Evolutionary conservation across 1,139 yeast genomes (phyloP).

Genomic region (Meyerozyma sp.): DNA sequence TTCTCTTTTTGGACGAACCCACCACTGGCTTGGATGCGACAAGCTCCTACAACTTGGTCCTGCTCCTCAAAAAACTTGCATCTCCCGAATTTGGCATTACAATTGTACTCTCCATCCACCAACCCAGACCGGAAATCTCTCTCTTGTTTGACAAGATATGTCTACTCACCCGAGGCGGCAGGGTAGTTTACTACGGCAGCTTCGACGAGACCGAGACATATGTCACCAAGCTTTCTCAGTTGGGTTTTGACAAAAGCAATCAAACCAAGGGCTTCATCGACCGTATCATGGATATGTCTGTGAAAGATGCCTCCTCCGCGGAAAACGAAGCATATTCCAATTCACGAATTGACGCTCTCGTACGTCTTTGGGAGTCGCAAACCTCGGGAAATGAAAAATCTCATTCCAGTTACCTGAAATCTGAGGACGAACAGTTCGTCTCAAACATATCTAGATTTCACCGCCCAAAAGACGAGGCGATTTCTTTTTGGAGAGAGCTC

Average conservation of each 20-base stretch:
- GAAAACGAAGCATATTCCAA: constrained; percentile 39
- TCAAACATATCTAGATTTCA: constrained; percentile 20
- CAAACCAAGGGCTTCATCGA: constrained; percentile 44
- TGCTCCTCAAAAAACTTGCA: constrained; percentile 51
- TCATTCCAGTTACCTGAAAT: constrained; percentile 6
- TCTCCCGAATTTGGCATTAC: constrained; percentile 57
- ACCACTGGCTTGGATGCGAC: constrained; percentile 85
- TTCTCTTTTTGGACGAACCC: constrained; percentile 80
- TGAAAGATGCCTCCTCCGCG: constrained; percentile 52
- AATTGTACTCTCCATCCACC: constrained; percentile 72
- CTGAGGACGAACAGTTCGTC: constrained; percentile 12
- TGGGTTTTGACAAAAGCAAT: constrained; percentile 9
- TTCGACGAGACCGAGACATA: constrained; percentile 42
- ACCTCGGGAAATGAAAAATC: background rate
- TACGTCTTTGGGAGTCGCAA: constrained; percentile 43
- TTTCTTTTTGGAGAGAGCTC: constrained; percentile 42
- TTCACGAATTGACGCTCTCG: constrained; percentile 41
- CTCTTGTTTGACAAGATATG: constrained; percentile 63
- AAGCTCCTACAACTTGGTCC: constrained; percentile 63
- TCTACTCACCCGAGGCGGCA: constrained; percentile 66
- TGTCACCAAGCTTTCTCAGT: constrained; percentile 27
- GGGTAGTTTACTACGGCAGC: constrained; percentile 55
- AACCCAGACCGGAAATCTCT: constrained; percentile 75
- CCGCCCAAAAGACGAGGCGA: constrained; percentile 20
- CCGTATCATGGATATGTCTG: constrained; percentile 62